Evolutionary conservation across 331 rosid genomes (phyloP).

Genomic region (Cydonia oblonga): DNA sequence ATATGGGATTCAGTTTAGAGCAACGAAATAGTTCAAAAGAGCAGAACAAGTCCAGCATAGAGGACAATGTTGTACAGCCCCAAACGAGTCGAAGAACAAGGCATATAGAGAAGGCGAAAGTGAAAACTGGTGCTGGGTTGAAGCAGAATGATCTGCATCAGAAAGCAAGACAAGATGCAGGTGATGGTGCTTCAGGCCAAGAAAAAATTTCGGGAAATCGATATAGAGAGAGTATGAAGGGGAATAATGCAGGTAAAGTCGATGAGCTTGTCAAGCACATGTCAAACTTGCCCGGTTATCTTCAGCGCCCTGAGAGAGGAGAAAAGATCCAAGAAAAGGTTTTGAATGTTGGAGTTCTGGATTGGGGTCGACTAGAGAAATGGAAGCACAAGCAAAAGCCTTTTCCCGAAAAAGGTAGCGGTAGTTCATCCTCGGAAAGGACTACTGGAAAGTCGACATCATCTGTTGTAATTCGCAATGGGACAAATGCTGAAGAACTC

Average conservation of each 20-base stretch:
- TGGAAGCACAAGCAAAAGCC: conserved; percentile 53
- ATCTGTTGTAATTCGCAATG: conserved; percentile 17
- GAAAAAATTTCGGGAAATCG: conserved; percentile 5
- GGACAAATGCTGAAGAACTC: conserved; percentile 15
- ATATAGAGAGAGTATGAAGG: conserved; percentile 9
- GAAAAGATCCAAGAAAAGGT: conserved; percentile 49
- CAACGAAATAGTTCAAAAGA: conserved; percentile 22
- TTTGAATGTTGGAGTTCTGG: conserved; percentile 86
- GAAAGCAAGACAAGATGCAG: conserved; percentile 18
- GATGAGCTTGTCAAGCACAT: conserved; percentile 89
- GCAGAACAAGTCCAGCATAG: not conserved
- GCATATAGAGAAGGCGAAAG: conserved; percentile 19
- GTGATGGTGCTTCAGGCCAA: conserved; percentile 4
- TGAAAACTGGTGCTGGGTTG: conserved; percentile 21
- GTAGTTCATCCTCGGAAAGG: conserved; percentile 21
- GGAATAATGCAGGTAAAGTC: conserved; percentile 27
- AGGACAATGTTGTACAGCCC: conserved; percentile 21
- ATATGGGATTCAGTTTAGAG: conserved; percentile 22
- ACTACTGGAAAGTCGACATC: conserved; percentile 22
- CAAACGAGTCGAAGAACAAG: conserved; percentile 21
- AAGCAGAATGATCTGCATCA: conserved; percentile 18
- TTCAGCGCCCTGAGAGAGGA: conserved; percentile 43
- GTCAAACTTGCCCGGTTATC: conserved; percentile 78
- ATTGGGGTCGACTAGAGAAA: conserved; percentile 72
- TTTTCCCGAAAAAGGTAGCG: conserved; percentile 20